These are phyloP conservation scores for Pseudoturritis turrita DNA, from an alignment of 345 rosid genomes.

Conservation along the genomic window DNA sequence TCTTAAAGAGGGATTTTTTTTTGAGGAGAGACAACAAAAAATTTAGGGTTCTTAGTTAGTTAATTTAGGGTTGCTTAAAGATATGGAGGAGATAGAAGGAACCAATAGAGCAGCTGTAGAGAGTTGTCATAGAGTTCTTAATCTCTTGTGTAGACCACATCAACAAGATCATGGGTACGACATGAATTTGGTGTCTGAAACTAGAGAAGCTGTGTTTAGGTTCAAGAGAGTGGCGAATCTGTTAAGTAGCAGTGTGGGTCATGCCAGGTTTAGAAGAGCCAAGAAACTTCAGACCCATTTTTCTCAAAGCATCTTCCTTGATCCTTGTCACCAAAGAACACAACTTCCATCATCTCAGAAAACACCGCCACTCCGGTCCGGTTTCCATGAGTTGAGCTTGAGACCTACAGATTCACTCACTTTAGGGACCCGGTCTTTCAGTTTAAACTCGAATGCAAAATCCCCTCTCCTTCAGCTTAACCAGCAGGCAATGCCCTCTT, in stretches of 20 bases:
- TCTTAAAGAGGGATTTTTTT: not conserved
- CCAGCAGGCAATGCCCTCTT: conserved; percentile 38
- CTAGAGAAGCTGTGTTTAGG: conserved; percentile 81
- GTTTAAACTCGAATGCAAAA: conserved; percentile 53
- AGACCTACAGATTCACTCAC: conserved; percentile 45
- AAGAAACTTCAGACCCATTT: conserved; percentile 48
- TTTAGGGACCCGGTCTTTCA: conserved; percentile 49
- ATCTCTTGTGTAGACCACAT: conserved; percentile 48
- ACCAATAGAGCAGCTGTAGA: conserved; percentile 77
- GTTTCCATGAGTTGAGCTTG: conserved; percentile 50
- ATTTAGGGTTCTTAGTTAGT: conserved; percentile 32
- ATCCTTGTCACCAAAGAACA: conserved; percentile 30
- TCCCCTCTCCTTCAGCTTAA: conserved; percentile 42
- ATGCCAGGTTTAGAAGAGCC: conserved; percentile 88
- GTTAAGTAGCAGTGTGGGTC: conserved; percentile 69
- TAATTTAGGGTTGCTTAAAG: conserved; percentile 12
- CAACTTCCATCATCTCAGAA: conserved; percentile 36
- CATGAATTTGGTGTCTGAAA: conserved; percentile 59
- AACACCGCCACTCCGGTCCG: conserved; percentile 41
- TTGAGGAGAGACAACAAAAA: not conserved
- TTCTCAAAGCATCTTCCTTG: conserved; percentile 53
- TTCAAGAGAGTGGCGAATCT: conserved; percentile 82
- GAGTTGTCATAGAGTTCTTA: conserved; percentile 81
- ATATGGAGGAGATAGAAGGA: conserved; percentile 90
- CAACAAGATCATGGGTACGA: conserved; percentile 54